Percentiles rank a stretch among this genome's conserved stretches.
Evolutionary conservation across 192 early-diverging fungal species (phyloP).

Genomic region (Coemansia sp.): DNA sequence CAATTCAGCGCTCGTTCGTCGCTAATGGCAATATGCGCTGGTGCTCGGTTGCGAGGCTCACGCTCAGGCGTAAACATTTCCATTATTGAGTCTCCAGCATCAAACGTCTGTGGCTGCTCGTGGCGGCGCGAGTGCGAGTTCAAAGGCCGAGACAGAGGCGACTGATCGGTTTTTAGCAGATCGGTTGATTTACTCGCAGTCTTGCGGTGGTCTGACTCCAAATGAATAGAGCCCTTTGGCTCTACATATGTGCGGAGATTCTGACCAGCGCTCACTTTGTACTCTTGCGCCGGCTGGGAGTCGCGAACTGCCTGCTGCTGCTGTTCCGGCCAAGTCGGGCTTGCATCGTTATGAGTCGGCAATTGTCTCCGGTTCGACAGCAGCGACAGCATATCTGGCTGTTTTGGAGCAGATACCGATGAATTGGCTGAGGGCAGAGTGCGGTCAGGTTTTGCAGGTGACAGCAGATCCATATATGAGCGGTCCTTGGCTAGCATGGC

Average conservation of each 20-base stretch:
- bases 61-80: constrained; percentile 54
- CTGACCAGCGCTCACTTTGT: background rate
- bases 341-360: background rate
- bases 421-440: background rate
- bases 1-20: background rate
- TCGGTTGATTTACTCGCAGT: background rate
- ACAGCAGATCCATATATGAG: constrained; percentile 50
- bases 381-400: constrained; percentile 22
- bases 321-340: background rate
- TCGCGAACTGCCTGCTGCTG: background rate
- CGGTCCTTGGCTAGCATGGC: constrained; percentile 37
- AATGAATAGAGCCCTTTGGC: too few species aligned
- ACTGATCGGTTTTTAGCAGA: background rate
- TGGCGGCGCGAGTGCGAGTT: background rate
- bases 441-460: constrained; percentile 28
- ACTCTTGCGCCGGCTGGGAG: background rate
- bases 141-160: background rate
- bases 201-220: background rate
- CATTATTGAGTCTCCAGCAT: constrained; percentile 53
- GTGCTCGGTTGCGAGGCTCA: background rate
- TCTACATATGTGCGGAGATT: too few species aligned
- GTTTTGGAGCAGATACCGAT: background rate
- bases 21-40: background rate
- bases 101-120: constrained; percentile 9
- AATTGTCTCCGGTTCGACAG: constrained; percentile 6